Evolutionary conservation across 2,329 filamentous ascomycete genomes (phyloP).

Genomic region (Grosmannia serpens): DNA sequence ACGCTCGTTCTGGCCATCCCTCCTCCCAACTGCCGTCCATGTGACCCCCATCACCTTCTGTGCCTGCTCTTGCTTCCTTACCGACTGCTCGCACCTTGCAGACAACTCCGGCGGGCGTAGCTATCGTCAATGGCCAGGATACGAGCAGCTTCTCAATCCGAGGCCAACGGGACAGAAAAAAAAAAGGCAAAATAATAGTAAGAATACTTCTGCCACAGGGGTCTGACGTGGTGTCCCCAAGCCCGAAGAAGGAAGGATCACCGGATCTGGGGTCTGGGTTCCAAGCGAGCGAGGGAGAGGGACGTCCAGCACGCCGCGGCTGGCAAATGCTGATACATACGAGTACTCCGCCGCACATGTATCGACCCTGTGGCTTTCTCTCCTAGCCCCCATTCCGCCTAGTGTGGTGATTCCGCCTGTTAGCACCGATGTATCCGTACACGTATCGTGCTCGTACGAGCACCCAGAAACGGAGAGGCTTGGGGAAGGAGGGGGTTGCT

Average conservation of each 20-base stretch:
- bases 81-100: too few species aligned
- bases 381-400: background rate
- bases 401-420: background rate
- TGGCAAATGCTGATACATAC: background rate
- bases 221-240: background rate
- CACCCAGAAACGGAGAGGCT: background rate
- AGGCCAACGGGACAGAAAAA: too few species aligned
- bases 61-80: too few species aligned
- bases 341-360: background rate
- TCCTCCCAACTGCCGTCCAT: too few species aligned
- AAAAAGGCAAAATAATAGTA: background rate
- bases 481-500: conserved; percentile 4
- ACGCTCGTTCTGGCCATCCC: too few species aligned
- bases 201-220: background rate
- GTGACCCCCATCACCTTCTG: too few species aligned
- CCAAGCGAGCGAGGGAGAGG: background rate
- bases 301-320: background rate
- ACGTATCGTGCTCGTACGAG: background rate
- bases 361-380: background rate
- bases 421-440: conserved; percentile 5
- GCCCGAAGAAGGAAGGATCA: background rate
- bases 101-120: too few species aligned
- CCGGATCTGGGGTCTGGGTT: background rate
- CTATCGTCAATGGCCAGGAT: too few species aligned
- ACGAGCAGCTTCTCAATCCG: too few species aligned